A percentile compares a stretch with the other conserved stretches of the same genome.
phyloP scores from a whole-genome alignment of 352 stramenopile genomes.

The Thalassiosira mediterranea region DNA sequence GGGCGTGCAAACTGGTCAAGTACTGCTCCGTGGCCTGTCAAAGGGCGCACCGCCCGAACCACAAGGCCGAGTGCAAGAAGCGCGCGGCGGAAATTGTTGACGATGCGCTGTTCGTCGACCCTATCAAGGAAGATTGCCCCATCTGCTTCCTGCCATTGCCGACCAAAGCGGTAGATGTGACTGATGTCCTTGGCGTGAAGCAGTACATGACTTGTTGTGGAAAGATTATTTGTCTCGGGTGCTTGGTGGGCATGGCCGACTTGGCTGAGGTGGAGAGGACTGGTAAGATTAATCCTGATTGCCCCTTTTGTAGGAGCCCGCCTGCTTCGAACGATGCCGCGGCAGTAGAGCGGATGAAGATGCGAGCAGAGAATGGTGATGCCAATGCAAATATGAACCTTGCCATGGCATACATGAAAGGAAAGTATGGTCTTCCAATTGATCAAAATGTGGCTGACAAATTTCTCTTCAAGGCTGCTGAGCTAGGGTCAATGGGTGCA shows the following conservation, averaged over 20 bases:
- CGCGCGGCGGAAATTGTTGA: constrained; percentile 3
- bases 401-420: not conserved
- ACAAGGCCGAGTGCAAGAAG: constrained; percentile 19
- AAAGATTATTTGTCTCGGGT: constrained; percentile 20
- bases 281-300: not conserved
- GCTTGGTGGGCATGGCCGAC: no score
- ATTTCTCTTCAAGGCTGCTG: not conserved
- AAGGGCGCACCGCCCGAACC: not conserved
- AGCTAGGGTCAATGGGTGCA: not conserved
- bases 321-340: not conserved
- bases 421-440: not conserved
- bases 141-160: constrained; percentile 14
- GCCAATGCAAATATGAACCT: not conserved
- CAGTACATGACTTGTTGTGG: constrained; percentile 1
- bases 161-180: no score
- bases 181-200: no score
- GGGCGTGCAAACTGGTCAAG: constrained; percentile 23
- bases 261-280: not conserved
- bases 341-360: not conserved
- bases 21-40: constrained; percentile 33
- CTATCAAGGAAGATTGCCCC: constrained; percentile 11
- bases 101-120: constrained; percentile 6
- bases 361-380: not conserved
- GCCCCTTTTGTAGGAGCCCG: constrained; percentile 9
- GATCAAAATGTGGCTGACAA: not conserved